Conservation (phyloP, 2,329 filamentous ascomycete genomes). For the Exophiala bonariae region DNA sequence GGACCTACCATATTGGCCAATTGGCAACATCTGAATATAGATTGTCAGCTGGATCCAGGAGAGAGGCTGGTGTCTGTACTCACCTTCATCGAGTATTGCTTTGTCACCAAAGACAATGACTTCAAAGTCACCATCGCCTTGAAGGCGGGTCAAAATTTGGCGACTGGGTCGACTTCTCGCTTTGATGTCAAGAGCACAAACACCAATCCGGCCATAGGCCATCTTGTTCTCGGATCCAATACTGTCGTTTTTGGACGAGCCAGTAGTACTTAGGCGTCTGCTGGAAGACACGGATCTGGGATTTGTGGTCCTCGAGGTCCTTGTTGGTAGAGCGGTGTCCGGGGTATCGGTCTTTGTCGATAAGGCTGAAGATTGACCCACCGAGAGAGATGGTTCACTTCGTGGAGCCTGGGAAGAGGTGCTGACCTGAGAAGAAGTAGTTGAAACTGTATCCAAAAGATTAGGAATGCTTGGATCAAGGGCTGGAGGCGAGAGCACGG, state of each 20-base stretch:
- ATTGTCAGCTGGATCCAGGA: slow-evolving; percentile 11
- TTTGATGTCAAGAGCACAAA: slow-evolving; percentile 94
- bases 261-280: slow-evolving; percentile 27
- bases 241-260: slow-evolving; percentile 25
- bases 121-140: slow-evolving; percentile 89
- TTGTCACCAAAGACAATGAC: slow-evolving; percentile 98
- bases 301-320: slow-evolving; percentile 19
- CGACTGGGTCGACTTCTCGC: slow-evolving; percentile 94
- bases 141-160: slow-evolving; percentile 90
- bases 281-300: slow-evolving; percentile 26
- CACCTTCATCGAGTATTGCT: slow-evolving; percentile 90
- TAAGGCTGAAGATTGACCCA: slow-evolving; percentile 11
- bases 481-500: slow-evolving; percentile 26
- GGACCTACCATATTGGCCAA: slow-evolving; percentile 80
- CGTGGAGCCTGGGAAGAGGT: slow-evolving; percentile 10
- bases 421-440: slow-evolving; percentile 10
- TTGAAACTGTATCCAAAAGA: slow-evolving; percentile 22
- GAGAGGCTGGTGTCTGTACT: slow-evolving; percentile 26
- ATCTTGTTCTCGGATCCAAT: slow-evolving; percentile 15
- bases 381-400: slow-evolving; percentile 11
- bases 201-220: slow-evolving; percentile 71
- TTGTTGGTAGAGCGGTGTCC: slow-evolving; percentile 19
- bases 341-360: slow-evolving; percentile 11
- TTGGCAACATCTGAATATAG: slow-evolving; percentile 73
- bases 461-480: slow-evolving; percentile 21